Base-by-base conservation (phyloP, 805 yeast genomes). In the Suhomyces tanzawaensis region DNA sequence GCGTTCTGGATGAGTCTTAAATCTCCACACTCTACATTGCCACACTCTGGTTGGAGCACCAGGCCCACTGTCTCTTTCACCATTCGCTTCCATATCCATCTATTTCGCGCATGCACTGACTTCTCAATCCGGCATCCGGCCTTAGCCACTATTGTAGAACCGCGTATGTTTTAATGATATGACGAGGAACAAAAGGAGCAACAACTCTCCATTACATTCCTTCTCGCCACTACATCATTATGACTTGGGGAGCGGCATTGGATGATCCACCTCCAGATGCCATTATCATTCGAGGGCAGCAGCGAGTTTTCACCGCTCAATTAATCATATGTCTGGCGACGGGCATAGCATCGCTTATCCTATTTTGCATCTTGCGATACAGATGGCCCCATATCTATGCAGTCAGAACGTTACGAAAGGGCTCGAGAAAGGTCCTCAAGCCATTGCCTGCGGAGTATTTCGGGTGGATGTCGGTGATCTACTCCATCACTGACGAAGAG, bases 371-470 rank as follows among this genome's bases (percentile, higher is more conserved):
- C 22, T 57, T 73, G 21, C 57, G 84, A 35, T 71, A 71, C 46
- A 64, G 67, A 42, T 75, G 81, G 66, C 83, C 83, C 7, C 71
- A 76, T 41, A 66, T 78, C 40, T 78, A 77, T 49, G 78, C 81
- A 11, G 72, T 77, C 8, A 48, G 84, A 39, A 71, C 82, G 9
- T 61, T 74, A 32, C 53, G 82, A 42, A 66, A 69, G 48, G 55
- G 58, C 34, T 62, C 64, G 50, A 48, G 52, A 31, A 50, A 47
- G 16, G 41, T 41, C 25, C 59, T 75, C 22, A 66, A 66, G 40
- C 60, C 60, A 22, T 59, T 77, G 14, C 82, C 83, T 12, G 46
- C 45, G 32, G 42, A 48, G 37, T 45, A 53, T 41, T 54, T 57
- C 40, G 47, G 47, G 19, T 57, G 62, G 62, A 53, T 57, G 19